Evolutionary conservation across 345 rosid species (phyloP), one percentile per base, ranked within the genome.

Genomic region (Bretschneidera sinensis): DNA sequence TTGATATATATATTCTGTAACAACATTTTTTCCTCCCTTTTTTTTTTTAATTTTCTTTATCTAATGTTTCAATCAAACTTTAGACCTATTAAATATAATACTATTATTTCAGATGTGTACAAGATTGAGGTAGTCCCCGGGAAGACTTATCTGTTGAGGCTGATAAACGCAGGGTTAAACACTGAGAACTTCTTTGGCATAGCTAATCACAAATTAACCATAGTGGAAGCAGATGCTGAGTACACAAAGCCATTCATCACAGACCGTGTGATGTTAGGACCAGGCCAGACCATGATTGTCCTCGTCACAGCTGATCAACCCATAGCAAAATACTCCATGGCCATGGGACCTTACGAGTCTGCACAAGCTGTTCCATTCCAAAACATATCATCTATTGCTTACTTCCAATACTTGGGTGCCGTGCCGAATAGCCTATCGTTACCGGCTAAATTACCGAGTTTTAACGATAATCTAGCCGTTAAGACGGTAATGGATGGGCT

Each of bases 201-300:
- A 48, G 97, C 96, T 31, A 76, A 81, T 65, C 97, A 91, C 91
- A 85, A 53, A 35, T 43, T 91, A 62, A 85, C 83, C 28, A 73
- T 91, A 16, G 91, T 91, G 33, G 97, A 91, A 77, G 91, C 81
- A 8, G 96, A 91, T 73, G 91, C 85, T 13, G 89, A 81, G 59
- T 91, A 88, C 86, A 84, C 89, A 13, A 84, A 91, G 73, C 87
- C 89, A 20, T 88, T 79, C 71, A 52, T 75, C 45, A 84, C 89
- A 1, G 81, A 78, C 60, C 79, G 68, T 0, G 86, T 91, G 66
- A 91, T 91, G 97, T 79, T 91, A 17, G 96, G 85, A 56, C 96
- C 96, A 0, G 97, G 96, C 28, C 97, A 91, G 78, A 91, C 97
- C 4, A 79, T 87, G 75, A 88, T 78, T 60, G 85, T 91, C 56